These are phyloP conservation scores for Erodium trifolium DNA, from an alignment of 441 rosid genomes.

Conservation along the genomic window DNA sequence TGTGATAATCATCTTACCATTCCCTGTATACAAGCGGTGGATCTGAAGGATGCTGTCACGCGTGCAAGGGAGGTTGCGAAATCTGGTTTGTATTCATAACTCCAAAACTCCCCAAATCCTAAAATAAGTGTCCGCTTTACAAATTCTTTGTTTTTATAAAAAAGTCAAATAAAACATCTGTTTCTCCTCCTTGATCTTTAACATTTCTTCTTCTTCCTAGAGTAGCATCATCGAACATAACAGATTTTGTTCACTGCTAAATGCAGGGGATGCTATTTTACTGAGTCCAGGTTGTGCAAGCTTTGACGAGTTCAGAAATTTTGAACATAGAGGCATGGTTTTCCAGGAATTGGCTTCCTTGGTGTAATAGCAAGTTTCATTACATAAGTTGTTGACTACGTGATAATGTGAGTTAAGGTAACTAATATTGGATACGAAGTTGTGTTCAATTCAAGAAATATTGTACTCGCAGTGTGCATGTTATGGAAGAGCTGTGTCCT, in stretches of 20 bases:
- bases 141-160: no score
- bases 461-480: background rate
- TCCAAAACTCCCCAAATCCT: background rate
- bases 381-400: background rate
- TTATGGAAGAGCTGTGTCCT: background rate
- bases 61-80: constrained; percentile 24
- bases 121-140: no score
- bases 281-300: constrained; percentile 34
- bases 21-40: constrained; percentile 25
- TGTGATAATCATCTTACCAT: constrained; percentile 20
- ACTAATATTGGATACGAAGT: no score
- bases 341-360: constrained; percentile 25
- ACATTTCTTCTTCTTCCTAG: background rate
- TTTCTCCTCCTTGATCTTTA: background rate
- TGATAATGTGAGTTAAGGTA: background rate
- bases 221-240: background rate
- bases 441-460: background rate
- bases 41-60: constrained; percentile 26
- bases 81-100: constrained; percentile 20
- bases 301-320: constrained; percentile 31
- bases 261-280: constrained; percentile 26
- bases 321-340: constrained; percentile 28
- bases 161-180: no score
- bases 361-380: background rate
- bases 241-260: background rate